Conservation (phyloP, 176 grass and related monocot species). For the Hordeum marinum region DNA sequence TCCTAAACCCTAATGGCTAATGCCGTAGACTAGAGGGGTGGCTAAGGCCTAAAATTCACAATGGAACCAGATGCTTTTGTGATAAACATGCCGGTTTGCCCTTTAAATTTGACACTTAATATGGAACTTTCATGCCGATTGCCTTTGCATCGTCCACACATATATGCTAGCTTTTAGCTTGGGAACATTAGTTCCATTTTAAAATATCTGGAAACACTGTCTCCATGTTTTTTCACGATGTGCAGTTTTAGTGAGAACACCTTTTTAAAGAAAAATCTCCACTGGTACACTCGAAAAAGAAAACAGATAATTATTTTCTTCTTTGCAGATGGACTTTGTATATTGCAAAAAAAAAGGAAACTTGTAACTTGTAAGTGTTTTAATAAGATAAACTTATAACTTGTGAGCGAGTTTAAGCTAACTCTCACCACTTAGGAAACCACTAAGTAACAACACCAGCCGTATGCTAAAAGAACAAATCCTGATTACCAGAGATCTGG, state of each 20-base stretch:
- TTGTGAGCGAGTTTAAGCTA: background rate
- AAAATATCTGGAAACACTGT: background rate
- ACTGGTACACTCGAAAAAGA: background rate
- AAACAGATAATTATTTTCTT: background rate
- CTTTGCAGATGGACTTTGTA: background rate
- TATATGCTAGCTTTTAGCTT: background rate
- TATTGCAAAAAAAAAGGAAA: background rate
- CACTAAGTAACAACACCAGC: background rate
- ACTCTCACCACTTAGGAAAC: background rate
- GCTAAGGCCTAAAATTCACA: background rate
- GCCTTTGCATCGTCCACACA: background rate
- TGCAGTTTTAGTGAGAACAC: background rate
- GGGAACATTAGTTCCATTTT: background rate
- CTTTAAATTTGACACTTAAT: background rate
- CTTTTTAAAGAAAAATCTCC: background rate
- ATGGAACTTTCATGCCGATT: background rate
- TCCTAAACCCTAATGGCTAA: background rate
- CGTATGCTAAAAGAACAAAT: background rate
- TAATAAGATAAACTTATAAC: too few relatives aligned
- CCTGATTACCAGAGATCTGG: background rate
- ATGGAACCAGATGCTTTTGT: constrained; percentile 1
- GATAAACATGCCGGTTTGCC: background rate
- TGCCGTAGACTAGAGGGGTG: background rate
- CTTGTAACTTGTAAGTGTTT: too few relatives aligned
- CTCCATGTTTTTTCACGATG: background rate